Percentiles rank a stretch among this genome's conserved stretches.
These are phyloP conservation scores for Zoysia pacifica DNA, from an alignment of 176 grass and related monocot genomes.

Conservation along the genomic window DNA sequence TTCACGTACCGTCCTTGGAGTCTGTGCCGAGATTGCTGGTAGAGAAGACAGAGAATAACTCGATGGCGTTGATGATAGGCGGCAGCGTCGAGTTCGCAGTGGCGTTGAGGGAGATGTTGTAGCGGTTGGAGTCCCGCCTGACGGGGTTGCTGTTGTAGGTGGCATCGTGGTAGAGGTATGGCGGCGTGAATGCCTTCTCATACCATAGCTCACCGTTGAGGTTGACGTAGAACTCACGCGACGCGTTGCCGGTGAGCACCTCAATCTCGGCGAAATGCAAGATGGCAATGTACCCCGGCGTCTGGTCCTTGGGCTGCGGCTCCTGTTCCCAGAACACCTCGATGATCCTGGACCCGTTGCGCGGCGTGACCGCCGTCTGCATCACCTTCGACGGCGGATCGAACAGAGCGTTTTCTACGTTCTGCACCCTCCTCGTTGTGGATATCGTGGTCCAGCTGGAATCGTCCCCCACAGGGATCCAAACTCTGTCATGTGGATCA, in stretches of 20 bases:
- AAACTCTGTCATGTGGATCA: conserved; percentile 41
- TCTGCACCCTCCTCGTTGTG: not conserved
- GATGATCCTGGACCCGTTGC: conserved; percentile 30
- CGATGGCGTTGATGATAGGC: conserved; percentile 57
- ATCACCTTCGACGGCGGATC: conserved; percentile 31
- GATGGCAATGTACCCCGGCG: not conserved
- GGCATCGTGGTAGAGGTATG: not conserved
- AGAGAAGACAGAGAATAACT: conserved; percentile 48
- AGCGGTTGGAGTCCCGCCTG: fast-evolving
- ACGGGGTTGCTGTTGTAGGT: not conserved
- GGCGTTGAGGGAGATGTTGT: conserved; percentile 41
- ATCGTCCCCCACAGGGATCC: not conserved
- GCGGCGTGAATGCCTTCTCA: not conserved
- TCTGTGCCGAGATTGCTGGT: conserved; percentile 25
- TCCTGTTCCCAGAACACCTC: not conserved
- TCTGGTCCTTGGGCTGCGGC: not conserved
- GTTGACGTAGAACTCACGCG: conserved; percentile 39
- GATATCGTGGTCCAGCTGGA: not conserved
- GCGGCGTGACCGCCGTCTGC: conserved; percentile 46
- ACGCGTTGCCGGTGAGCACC: conserved; percentile 9
- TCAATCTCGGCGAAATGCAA: conserved; percentile 48
- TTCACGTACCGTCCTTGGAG: conserved; percentile 39
- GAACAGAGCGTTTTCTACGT: not conserved
- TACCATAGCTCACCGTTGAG: conserved; percentile 25
- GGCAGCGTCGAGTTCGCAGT: conserved; percentile 53